phyloP scores from a whole-genome alignment of 2,329 filamentous ascomycete genomes.

The Cercospora beticola region DNA sequence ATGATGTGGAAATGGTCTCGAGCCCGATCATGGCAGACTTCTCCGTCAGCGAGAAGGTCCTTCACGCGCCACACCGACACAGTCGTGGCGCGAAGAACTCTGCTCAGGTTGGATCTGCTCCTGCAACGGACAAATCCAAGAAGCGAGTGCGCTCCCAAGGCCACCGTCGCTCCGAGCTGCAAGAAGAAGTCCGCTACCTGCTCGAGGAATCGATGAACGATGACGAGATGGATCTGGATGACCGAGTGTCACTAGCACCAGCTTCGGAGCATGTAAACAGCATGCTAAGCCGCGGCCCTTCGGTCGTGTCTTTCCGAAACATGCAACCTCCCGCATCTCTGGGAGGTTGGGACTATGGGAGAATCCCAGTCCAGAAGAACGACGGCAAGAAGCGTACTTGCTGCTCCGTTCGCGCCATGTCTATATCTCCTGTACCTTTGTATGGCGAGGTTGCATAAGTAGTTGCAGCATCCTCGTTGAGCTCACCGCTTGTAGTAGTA shows the following conservation, averaged over 20 bases:
- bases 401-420: slow-evolving; percentile 31
- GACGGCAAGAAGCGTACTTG: slow-evolving; percentile 39
- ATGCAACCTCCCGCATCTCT: slow-evolving; percentile 30
- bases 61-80: slow-evolving; percentile 37
- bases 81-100: slow-evolving; percentile 32
- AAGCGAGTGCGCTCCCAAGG: slow-evolving; percentile 37
- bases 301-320: slow-evolving; percentile 25
- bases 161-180: slow-evolving; percentile 36
- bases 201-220: slow-evolving; percentile 33
- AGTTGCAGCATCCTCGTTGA: not conserved
- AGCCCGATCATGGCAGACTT: slow-evolving; percentile 37
- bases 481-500: not conserved
- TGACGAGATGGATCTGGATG: slow-evolving; percentile 31
- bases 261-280: slow-evolving; percentile 29
- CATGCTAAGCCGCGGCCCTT: slow-evolving; percentile 29
- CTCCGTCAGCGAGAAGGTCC: slow-evolving; percentile 34
- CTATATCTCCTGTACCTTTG: slow-evolving; percentile 27
- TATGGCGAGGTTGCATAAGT: slow-evolving; percentile 26
- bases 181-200: slow-evolving; percentile 38
- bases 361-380: slow-evolving; percentile 35
- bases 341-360: slow-evolving; percentile 22
- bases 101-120: slow-evolving; percentile 17
- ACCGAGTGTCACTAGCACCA: slow-evolving; percentile 31
- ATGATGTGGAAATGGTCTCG: slow-evolving; percentile 33
- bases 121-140: slow-evolving; percentile 27